A percentile compares a stretch with the other conserved stretches of the same genome.
phyloP scores from a whole-genome alignment of 306 rosid species.

The Ormosia semicastrata region DNA sequence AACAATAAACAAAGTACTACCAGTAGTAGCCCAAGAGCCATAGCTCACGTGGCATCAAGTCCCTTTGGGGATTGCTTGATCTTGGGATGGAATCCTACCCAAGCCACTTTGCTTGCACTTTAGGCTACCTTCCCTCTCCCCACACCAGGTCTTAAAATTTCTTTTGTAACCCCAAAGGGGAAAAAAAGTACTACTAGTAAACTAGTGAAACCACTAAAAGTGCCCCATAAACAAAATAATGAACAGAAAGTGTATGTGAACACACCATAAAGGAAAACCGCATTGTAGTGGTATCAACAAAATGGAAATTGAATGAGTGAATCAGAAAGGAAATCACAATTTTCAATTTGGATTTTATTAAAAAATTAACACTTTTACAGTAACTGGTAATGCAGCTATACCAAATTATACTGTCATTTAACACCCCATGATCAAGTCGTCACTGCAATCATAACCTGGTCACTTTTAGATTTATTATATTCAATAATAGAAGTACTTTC shows the following conservation, averaged over 20 bases:
- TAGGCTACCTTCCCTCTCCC: neutral
- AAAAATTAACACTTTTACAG: neutral
- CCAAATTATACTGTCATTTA: neutral
- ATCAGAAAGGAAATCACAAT: neutral
- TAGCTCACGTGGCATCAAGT: neutral
- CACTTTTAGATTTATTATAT: neutral
- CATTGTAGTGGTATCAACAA: neutral
- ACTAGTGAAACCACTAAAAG: neutral
- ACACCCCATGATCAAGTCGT: neutral
- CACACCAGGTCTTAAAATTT: neutral
- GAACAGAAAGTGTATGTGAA: neutral
- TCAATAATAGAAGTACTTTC: neutral
- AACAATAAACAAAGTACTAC: neutral
- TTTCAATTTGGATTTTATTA: neutral
- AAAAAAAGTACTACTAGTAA: neutral
- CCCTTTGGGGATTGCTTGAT: neutral
- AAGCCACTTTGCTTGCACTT: neutral
- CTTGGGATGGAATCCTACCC: neutral
- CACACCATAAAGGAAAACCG: neutral
- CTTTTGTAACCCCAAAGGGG: neutral
- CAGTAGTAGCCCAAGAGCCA: neutral
- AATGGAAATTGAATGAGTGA: neutral
- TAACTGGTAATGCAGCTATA: neutral
- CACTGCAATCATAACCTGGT: neutral
- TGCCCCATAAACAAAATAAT: neutral